These are phyloP conservation scores for Pichia sp. DNA, from an alignment of 1,139 yeast species.

Conservation along the genomic window DNA sequence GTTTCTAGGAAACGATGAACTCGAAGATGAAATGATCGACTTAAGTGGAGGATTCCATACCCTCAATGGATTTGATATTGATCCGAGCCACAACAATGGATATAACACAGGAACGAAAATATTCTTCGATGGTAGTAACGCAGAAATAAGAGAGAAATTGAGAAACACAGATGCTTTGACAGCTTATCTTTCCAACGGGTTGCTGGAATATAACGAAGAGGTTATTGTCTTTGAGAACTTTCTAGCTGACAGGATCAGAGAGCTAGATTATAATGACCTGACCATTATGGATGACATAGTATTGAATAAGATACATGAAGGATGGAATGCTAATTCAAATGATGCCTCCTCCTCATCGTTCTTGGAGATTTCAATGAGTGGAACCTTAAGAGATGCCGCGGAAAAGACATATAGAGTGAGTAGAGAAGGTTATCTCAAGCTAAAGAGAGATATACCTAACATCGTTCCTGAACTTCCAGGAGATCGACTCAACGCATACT, in stretches of 20 bases:
- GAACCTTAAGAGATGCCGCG: neutral
- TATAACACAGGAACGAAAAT: constrained; percentile 11
- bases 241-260: constrained; percentile 16
- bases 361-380: constrained; percentile 7
- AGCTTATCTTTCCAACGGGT: constrained; percentile 18
- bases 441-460: constrained; percentile 13
- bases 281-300: neutral
- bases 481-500: constrained; percentile 15
- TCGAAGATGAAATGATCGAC: constrained; percentile 9
- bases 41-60: constrained; percentile 10
- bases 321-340: neutral
- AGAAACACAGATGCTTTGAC: constrained; percentile 3
- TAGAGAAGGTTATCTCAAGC: constrained; percentile 3
- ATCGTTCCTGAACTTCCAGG: constrained; percentile 14
- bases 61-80: constrained; percentile 1
- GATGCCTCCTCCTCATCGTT: constrained; percentile 10
- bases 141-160: neutral
- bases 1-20: constrained; percentile 1
- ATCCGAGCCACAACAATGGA: neutral
- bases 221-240: constrained; percentile 34
- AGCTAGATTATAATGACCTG: constrained; percentile 1
- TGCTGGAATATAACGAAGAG: constrained; percentile 23
- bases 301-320: neutral
- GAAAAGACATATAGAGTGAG: constrained; percentile 3
- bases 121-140: neutral